Evolutionary conservation across 768 basidiomycete genomes (phyloP).

Genomic region (Nidularia pulvinata): DNA sequence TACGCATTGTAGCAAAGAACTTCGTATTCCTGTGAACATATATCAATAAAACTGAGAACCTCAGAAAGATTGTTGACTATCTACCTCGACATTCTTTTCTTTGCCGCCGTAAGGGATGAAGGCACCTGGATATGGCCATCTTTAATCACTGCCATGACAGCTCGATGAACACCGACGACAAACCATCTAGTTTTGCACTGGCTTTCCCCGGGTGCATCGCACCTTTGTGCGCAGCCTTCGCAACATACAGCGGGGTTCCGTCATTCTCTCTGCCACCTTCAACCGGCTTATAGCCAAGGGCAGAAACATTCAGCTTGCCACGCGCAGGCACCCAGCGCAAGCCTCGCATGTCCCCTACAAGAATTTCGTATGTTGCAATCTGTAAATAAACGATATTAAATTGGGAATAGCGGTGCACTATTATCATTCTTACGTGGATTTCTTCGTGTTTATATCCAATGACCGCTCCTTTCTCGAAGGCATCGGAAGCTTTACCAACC

Average conservation of each 20-base stretch:
- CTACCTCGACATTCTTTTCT: constrained; percentile 53
- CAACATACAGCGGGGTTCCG: constrained; percentile 61
- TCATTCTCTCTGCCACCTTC: constrained; percentile 69
- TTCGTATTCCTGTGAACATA: constrained; percentile 25
- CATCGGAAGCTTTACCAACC: constrained; percentile 61
- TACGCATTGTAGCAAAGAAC: constrained; percentile 29
- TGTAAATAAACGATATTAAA: constrained; percentile 15
- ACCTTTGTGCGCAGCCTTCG: constrained; percentile 51
- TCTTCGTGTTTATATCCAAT: constrained; percentile 64
- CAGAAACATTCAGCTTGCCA: constrained; percentile 41
- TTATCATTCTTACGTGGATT: constrained; percentile 42
- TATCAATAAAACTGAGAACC: neutral
- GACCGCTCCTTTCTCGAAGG: constrained; percentile 60
- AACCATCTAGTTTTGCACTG: constrained; percentile 50
- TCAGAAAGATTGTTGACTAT: constrained; percentile 4
- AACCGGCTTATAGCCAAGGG: constrained; percentile 51
- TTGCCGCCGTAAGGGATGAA: constrained; percentile 52
- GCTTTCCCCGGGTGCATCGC: constrained; percentile 67
- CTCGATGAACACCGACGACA: constrained; percentile 6
- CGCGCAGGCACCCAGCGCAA: constrained; percentile 56
- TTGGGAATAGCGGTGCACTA: neutral
- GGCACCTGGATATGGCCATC: constrained; percentile 30
- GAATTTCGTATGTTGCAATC: constrained; percentile 66
- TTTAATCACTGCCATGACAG: neutral
- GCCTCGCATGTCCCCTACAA: constrained; percentile 59